phyloP scores from a whole-genome alignment of 2,329 filamentous ascomycete genomes.

The Lecanicillium sp. region DNA sequence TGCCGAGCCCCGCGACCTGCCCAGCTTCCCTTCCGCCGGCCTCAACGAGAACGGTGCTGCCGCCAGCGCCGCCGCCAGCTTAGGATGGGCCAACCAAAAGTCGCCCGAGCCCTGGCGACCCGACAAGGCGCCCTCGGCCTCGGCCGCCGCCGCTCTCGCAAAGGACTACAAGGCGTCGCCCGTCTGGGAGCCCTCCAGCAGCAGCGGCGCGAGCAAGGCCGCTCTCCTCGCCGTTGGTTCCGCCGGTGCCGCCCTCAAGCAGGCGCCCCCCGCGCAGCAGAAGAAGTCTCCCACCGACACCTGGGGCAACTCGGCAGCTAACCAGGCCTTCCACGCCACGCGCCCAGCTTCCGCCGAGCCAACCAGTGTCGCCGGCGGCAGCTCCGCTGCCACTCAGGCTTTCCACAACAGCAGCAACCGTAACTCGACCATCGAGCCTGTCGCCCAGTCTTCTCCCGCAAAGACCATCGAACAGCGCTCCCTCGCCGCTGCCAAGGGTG shows the following conservation, averaged over 20 bases:
- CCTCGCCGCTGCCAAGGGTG: conserved; percentile 68
- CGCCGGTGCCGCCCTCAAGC: conserved; percentile 28
- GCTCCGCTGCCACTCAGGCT: conserved; percentile 30
- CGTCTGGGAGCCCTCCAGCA: conserved; percentile 57
- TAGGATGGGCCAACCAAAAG: conserved; percentile 67
- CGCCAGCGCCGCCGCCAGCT: conserved; percentile 65
- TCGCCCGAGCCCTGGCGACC: conserved; percentile 61
- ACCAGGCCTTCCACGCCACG: conserved; percentile 52
- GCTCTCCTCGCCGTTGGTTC: conserved; percentile 57
- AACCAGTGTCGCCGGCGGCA: conserved; percentile 20
- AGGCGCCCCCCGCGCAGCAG: conserved; percentile 14
- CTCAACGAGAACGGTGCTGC: conserved; percentile 52
- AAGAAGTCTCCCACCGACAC: conserved; percentile 23
- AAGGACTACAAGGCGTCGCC: conserved; percentile 40
- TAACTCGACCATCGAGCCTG: conserved; percentile 16
- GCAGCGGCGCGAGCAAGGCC: conserved; percentile 64
- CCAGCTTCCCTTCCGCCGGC: conserved; percentile 65
- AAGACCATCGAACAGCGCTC: conserved; percentile 55
- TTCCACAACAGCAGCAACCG: conserved; percentile 28
- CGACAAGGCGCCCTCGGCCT: conserved; percentile 47
- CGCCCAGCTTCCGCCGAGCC: conserved; percentile 18
- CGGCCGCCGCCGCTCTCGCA: conserved; percentile 37
- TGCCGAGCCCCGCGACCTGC: conserved; percentile 65
- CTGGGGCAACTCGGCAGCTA: conserved; percentile 65
- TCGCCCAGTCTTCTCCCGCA: conserved; percentile 25